These are phyloP conservation scores for Crithidia bombi DNA, from an alignment of 208 protist species.

Conservation along the genomic window DNA sequence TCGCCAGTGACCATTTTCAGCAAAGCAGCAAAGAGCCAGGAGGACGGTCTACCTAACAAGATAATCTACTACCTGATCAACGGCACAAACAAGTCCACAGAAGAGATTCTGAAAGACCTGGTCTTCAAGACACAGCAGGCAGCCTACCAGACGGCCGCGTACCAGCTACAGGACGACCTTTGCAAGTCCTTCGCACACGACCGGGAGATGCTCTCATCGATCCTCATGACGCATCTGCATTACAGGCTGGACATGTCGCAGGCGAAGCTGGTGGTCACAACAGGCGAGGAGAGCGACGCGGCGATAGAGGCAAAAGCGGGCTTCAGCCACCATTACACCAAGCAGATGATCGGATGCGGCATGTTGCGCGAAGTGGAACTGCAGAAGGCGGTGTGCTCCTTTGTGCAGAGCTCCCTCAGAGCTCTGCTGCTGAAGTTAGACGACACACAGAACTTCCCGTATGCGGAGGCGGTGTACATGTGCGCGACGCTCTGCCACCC, in stretches of 20 bases:
- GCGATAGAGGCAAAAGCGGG: constrained; percentile 14
- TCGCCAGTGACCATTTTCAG: constrained; percentile 47
- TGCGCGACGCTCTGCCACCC: constrained; percentile 86
- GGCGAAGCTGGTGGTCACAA: constrained; percentile 7
- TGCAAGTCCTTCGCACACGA: constrained; percentile 53
- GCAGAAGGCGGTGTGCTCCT: constrained; percentile 76
- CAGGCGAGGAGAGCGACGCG: constrained; percentile 15
- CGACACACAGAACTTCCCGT: constrained; percentile 38
- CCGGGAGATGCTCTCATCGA: constrained; percentile 44
- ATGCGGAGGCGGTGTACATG: constrained; percentile 50
- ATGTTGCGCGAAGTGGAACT: constrained; percentile 76
- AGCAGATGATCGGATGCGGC: constrained; percentile 78
- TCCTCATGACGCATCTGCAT: constrained; percentile 51
- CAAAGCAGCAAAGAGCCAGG: constrained; percentile 34
- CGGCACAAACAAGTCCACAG: constrained; percentile 43
- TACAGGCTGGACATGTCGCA: constrained; percentile 35
- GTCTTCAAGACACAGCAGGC: constrained; percentile 55
- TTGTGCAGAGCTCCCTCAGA: constrained; percentile 70
- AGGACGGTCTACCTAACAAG: constrained; percentile 57
- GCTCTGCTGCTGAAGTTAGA: constrained; percentile 45
- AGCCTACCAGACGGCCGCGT: constrained; percentile 55
- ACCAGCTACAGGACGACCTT: constrained; percentile 69
- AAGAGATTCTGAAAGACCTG: constrained; percentile 42
- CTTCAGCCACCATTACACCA: constrained; percentile 66
- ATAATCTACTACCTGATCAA: constrained; percentile 75